Evolutionary conservation across 2,329 filamentous ascomycete species (phyloP), one percentile per base, ranked within the genome.

Genomic region (Ophiostoma perfectum): DNA sequence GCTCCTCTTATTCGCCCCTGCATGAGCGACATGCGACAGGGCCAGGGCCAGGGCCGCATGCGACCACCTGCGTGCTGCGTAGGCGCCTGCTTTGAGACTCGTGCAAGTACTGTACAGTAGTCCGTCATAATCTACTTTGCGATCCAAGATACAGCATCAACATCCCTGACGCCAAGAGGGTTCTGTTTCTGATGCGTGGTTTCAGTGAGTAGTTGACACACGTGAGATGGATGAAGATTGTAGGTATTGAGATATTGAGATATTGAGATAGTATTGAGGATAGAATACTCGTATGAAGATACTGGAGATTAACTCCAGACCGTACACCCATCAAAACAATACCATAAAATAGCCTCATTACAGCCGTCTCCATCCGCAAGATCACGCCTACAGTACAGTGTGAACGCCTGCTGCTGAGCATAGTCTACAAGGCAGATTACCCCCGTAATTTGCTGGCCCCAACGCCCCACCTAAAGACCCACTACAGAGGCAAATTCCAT

Each of bases 401-500:
- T n/a, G 27, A 27, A 27, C 27, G 27, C 27, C 27, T 27, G 27
- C 27, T 27, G 27, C 27, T 27, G 2, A 49, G 45, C 12, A n/a
- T n/a, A 49, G 16, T 16, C 42, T 47, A 16, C 42, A 45, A 27
- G 27, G 42, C 42, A 45, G 42, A 45, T 45, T 45, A 45, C 42
- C 42, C 42, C 42, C 42, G 42, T 45, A 45, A 45, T 45, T 44
- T 45, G 42, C 9, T 45, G 9, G 42, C 42, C 42, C 42, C 42
- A 45, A 8, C 2, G 49, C 8, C 49, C 49, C 49, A 36, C n/a
- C 18, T 9, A 36, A 27, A 27, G 27, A 36, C 2, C 49, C 49
- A 55, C 49, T 27, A 52, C n/a, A 55, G 49, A 55, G 49, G 49
- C 49, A 55, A 55, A 55, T 18, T 55, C 49, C 49, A 18, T 55